Evolutionary conservation across 176 grass and related monocot species (phyloP), one percentile per base, ranked within the genome.

Genomic region (Triticum turgidum): DNA sequence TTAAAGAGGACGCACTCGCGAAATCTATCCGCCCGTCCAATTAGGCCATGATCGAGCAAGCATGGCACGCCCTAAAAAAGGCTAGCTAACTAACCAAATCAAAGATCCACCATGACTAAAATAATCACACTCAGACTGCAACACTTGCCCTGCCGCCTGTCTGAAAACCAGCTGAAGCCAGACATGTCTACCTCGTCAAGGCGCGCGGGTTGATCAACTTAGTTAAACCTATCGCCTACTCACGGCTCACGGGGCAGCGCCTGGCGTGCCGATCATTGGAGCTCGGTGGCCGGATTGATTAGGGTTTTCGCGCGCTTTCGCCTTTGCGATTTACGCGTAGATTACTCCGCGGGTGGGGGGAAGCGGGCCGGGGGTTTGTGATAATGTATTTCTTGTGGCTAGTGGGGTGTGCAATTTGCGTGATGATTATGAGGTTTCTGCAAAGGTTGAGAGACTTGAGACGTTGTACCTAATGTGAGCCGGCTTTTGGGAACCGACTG

Each of bases 401-500:
- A 84, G 89, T 87, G 89, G 76, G 29, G 81, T 69, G 80, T 81
- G 49, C 69, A 80, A 84, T 77, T 81, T 52, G 39, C 9, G 69
- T 52, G 85, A 77, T 77, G 62, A 63, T 75, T 18, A 10, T 52
- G 81, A 81, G 75, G 18, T 56, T 47, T 68, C 8, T 69, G 27
- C 69, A 91, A 84, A 80, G 61, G 9, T 25, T 52, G 21, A 66
- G 21, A 54, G 24, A 24, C 47, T 54, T 12, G 74, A 61, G 81
- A 87, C 89, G 74, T 54, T 76, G 30, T 77, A 85, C 82, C 89
- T 88, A 88, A 91, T 42, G 22, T 51, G 17, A 20, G 82, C 17
- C 3, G 13, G 39, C 86, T 91, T 88, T 85, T 85, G 82, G 86
- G 76, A 81, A 76, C 89, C 83, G 51, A 81, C 69, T 87, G 67